Evolutionary conservation across 257 asterid species (phyloP).

Genomic region (Verbascum thapsus): DNA sequence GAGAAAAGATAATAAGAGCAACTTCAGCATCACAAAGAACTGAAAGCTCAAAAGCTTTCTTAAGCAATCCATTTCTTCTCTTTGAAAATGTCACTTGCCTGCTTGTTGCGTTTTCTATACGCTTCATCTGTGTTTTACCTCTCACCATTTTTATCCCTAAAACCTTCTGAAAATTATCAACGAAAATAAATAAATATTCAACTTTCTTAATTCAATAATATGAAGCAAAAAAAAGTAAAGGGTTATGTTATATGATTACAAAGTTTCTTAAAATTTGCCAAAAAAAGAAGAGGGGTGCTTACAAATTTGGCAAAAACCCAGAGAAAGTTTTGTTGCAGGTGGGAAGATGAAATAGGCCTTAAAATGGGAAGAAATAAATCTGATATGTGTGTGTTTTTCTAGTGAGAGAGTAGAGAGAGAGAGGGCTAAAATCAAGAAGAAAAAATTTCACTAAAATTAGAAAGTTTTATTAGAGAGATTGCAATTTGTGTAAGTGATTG

Average conservation of each 20-base stretch:
- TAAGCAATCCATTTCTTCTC: constrained; percentile 80
- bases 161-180: too few species aligned
- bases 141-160: constrained; percentile 73
- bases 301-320: constrained; percentile 63
- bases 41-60: constrained; percentile 86
- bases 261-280: constrained; percentile 27
- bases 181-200: too few species aligned
- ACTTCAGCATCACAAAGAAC: constrained; percentile 91
- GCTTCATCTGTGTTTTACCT: constrained; percentile 94
- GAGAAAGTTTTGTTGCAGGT: constrained; percentile 44
- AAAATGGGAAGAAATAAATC: constrained; percentile 52
- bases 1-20: constrained; percentile 76
- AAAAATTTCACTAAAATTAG: constrained; percentile 17
- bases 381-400: constrained; percentile 27
- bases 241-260: too few species aligned
- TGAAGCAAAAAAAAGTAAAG: too few species aligned
- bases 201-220: too few species aligned
- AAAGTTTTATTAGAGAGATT: constrained; percentile 29
- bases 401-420: not conserved
- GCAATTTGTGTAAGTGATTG: constrained; percentile 31
- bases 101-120: constrained; percentile 90
- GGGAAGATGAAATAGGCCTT: constrained; percentile 41
- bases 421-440: constrained; percentile 15
- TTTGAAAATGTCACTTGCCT: constrained; percentile 93
- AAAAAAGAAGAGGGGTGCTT: too few species aligned